A percentile compares a stretch with the other conserved stretches of the same genome.
Conservation (phyloP, 1,284 basidiomycete species). For the Afroboletus lepidellus region DNA sequence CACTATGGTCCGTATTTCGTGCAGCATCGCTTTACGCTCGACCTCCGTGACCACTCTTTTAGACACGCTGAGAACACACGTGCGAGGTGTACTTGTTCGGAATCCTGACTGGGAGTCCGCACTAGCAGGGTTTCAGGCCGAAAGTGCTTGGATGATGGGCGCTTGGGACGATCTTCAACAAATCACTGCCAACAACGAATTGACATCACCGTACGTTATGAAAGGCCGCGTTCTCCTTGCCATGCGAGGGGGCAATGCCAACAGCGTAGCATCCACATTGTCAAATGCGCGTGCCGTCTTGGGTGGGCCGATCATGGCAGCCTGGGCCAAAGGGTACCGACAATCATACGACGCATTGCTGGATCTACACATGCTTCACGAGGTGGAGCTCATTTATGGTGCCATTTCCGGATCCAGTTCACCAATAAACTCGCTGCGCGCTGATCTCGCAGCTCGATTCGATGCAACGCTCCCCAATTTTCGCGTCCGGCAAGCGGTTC, state of each 20-base stretch:
- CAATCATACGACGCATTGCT: conserved; percentile 86
- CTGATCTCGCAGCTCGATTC: conserved; percentile 57
- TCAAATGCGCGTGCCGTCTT: conserved; percentile 72
- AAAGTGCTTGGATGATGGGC: conserved; percentile 94
- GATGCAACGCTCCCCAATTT: conserved; percentile 87
- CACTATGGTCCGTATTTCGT: conserved; percentile 79
- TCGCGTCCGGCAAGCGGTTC: conserved; percentile 85
- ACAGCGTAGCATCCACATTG: conserved; percentile 52
- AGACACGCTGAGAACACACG: conserved; percentile 97
- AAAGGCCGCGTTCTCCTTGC: conserved; percentile 84
- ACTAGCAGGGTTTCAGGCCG: conserved; percentile 84
- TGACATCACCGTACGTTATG: conserved; percentile 63
- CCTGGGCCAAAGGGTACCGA: conserved; percentile 78
- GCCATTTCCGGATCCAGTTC: conserved; percentile 40
- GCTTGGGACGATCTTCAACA: conserved; percentile 84
- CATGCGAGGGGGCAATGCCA: conserved; percentile 58
- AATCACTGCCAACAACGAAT: conserved; percentile 52
- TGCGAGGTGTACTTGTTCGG: conserved; percentile 84
- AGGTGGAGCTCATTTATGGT: conserved; percentile 78
- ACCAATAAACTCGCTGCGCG: conserved; percentile 30
- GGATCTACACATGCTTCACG: conserved; percentile 86
- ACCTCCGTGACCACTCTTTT: background rate
- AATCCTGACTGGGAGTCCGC: conserved; percentile 83
- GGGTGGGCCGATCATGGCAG: conserved; percentile 80
- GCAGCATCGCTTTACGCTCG: background rate